These are phyloP conservation scores for Rugonectria rugulosa DNA, from an alignment of 2,329 filamentous ascomycete species.

Conservation along the genomic window DNA sequence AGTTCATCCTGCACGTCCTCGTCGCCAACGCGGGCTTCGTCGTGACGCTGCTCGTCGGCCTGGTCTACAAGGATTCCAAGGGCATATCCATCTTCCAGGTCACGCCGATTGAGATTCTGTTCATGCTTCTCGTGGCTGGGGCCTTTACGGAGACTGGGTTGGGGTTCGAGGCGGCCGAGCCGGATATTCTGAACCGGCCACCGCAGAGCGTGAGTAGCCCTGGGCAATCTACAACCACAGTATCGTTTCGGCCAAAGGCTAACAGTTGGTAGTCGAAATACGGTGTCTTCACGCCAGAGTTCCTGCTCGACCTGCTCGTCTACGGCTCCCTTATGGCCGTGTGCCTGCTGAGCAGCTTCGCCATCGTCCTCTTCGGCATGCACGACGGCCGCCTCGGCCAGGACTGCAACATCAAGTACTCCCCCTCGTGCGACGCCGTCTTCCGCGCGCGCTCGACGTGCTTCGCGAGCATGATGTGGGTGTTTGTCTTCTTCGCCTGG, in stretches of 20 bases:
- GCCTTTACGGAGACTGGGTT: conserved; percentile 78
- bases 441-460: conserved; percentile 77
- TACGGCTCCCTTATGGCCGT: conserved; percentile 74
- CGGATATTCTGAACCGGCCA: conserved; percentile 74
- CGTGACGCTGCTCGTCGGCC: conserved; percentile 71
- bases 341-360: conserved; percentile 58
- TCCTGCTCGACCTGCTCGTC: conserved; percentile 70
- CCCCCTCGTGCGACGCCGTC: conserved; percentile 62
- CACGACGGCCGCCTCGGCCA: conserved; percentile 63
- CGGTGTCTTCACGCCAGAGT: conserved; percentile 71
- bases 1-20: conserved; percentile 73
- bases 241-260: background rate
- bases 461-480: conserved; percentile 78
- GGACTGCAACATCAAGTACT: conserved; percentile 67
- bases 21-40: conserved; percentile 76
- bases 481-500: conserved; percentile 77
- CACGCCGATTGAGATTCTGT: conserved; percentile 75
- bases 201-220: conserved; percentile 63
- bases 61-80: conserved; percentile 71
- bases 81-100: conserved; percentile 75
- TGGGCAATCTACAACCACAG: background rate
- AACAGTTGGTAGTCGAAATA: conserved; percentile 42
- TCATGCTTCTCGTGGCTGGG: conserved; percentile 82
- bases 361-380: conserved; percentile 58
- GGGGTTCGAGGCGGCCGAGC: conserved; percentile 72